Evolutionary conservation across 805 yeast genomes (phyloP), one percentile per base, ranked within the genome.

Genomic region (Ogataea angusta): DNA sequence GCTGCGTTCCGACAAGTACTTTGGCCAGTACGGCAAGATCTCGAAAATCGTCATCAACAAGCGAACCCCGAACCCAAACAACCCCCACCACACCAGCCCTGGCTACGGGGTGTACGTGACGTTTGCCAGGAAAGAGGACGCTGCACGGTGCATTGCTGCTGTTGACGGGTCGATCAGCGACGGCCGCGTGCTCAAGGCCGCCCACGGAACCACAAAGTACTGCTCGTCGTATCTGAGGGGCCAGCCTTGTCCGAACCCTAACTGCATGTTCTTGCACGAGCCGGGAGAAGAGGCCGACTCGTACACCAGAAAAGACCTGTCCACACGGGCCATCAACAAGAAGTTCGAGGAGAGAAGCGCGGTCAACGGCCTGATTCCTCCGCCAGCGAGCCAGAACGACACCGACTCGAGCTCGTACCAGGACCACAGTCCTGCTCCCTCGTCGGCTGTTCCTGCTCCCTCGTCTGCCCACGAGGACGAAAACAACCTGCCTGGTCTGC

Each of bases 281-380:
- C 99, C 99, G 6, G 99, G 99, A 44, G 99, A 93, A 69, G 99
- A 93, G 63, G 98, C 98, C 2, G 99, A 93, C 56, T 85, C 95
- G 9, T 91, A 86, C 66, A 87, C 95, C 19, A 80, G 96, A 63
- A 89, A 86, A 57, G 95, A 86, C 57, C 70, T 86, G 55, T 80
- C 89, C 5, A 85, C 93, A 3, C 83, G 85, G 60, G 80, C 79
- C 51, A 79, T 80, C 53, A 70, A 77, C 49, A 78, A 75, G 54
- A 76, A 77, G 75, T 57, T 51, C 35, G 59, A 57, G 34, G 64
- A 56, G 42, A 56, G 64, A 43, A 51, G 58, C 6, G 66, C 66
- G 17, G 54, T 66, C 24, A 63, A 63, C 40, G 64, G 66, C n/a
- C 47, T 61, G 40, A 59, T 52, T 32, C 56, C 61, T 12, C 63